Percentiles rank a stretch among this genome's conserved stretches.
phyloP scores from a whole-genome alignment of 345 rosid genomes.

The Lepidium africanum region DNA sequence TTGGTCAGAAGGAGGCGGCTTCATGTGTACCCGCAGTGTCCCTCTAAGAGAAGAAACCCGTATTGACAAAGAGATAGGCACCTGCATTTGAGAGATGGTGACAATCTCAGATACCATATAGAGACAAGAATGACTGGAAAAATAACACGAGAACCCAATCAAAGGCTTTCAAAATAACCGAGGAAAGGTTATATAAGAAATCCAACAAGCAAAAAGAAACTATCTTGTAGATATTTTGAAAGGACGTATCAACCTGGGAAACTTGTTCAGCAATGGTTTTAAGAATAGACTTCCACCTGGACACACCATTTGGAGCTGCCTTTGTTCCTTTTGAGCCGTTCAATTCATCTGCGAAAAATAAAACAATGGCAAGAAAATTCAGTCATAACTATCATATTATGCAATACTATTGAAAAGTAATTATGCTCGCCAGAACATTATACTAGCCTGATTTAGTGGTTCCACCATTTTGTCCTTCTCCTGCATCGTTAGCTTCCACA shows the following conservation, averaged over 20 bases:
- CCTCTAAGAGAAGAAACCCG: conserved; percentile 76
- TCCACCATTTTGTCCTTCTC: conserved; percentile 37
- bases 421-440: background rate
- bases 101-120: conserved; percentile 7
- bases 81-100: conserved; percentile 40
- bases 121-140: background rate
- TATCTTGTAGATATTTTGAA: background rate
- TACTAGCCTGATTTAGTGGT: conserved; percentile 47
- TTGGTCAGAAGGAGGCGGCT: conserved; percentile 96
- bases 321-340: conserved; percentile 20
- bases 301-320: conserved; percentile 27
- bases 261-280: conserved; percentile 29
- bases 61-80: conserved; percentile 77
- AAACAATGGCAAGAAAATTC: background rate
- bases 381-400: background rate
- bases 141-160: background rate
- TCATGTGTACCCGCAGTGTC: conserved; percentile 64
- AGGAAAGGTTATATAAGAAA: background rate
- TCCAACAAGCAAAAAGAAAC: background rate
- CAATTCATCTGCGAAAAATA: conserved; percentile 17
- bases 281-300: conserved; percentile 31
- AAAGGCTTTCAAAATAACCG: background rate
- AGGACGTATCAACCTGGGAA: conserved; percentile 20
- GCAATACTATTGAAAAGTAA: background rate
- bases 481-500: conserved; percentile 37